Percentiles rank a stretch among this genome's conserved stretches.
Evolutionary conservation across 1,284 basidiomycete species (phyloP).

Genomic region (Gastroboletus turbinatus): DNA sequence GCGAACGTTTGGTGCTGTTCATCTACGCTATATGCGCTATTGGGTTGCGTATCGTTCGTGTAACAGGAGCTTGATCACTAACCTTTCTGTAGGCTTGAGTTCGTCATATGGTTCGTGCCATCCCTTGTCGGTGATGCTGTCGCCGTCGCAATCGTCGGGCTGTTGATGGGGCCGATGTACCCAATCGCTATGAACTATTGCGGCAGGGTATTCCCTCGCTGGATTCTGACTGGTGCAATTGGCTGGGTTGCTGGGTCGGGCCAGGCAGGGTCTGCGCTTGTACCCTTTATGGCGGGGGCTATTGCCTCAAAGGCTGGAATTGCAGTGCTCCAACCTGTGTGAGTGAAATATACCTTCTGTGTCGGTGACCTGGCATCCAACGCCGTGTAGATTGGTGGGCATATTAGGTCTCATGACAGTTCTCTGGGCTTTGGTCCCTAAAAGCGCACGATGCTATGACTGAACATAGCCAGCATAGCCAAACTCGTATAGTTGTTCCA

Average conservation of each 20-base stretch:
- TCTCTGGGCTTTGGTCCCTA: slow-evolving; percentile 44
- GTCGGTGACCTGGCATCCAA: neutral
- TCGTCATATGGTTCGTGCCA: slow-evolving; percentile 61
- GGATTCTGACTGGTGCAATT: slow-evolving; percentile 49
- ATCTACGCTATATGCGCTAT: slow-evolving; percentile 34
- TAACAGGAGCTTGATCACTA: neutral
- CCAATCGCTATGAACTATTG: slow-evolving; percentile 54
- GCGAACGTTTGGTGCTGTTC: slow-evolving; percentile 23
- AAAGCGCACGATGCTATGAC: slow-evolving; percentile 7
- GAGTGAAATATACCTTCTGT: slow-evolving; percentile 25
- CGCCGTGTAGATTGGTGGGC: slow-evolving; percentile 38
- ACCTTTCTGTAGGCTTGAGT: slow-evolving; percentile 40
- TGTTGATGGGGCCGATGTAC: slow-evolving; percentile 55
- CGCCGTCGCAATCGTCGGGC: slow-evolving; percentile 53
- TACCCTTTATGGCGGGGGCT: slow-evolving; percentile 58
- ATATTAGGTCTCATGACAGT: slow-evolving; percentile 43
- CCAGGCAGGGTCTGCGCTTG: slow-evolving; percentile 50
- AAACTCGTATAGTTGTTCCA: neutral
- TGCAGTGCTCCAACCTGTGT: slow-evolving; percentile 53
- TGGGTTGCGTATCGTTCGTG: slow-evolving; percentile 18
- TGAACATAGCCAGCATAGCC: neutral
- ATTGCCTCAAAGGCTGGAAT: slow-evolving; percentile 52
- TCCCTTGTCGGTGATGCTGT: slow-evolving; percentile 52
- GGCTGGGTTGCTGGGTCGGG: slow-evolving; percentile 56
- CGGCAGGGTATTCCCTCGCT: slow-evolving; percentile 45